These are phyloP conservation scores for Collybia mongolica DNA, from an alignment of 768 basidiomycete genomes.

Conservation along the genomic window DNA sequence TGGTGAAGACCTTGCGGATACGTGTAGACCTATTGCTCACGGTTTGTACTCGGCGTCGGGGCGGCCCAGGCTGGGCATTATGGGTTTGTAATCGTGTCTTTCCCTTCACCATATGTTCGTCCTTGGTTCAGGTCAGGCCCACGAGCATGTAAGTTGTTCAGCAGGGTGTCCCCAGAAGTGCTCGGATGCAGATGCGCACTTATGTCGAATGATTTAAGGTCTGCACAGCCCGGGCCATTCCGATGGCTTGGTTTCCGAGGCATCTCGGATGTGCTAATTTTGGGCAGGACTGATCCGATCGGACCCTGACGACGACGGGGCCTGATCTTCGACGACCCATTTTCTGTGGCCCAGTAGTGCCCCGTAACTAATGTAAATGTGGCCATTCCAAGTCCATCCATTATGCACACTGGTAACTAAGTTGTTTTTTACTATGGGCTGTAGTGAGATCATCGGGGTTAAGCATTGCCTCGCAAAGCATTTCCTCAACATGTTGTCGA, in stretches of 20 bases:
- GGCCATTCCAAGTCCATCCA: not conserved
- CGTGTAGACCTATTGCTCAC: not conserved
- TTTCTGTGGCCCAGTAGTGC: too few relatives aligned
- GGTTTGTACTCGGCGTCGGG: not conserved
- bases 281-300: too few relatives aligned
- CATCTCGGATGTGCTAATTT: too few relatives aligned
- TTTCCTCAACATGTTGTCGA: not conserved
- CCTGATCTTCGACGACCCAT: too few relatives aligned
- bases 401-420: not conserved
- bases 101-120: not conserved
- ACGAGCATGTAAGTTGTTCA: too few relatives aligned
- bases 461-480: not conserved
- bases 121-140: not conserved
- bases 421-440: not conserved
- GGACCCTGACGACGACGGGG: too few relatives aligned
- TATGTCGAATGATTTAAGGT: too few relatives aligned
- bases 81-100: not conserved
- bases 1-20: conserved; percentile 1
- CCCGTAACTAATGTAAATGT: not conserved
- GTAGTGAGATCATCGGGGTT: not conserved
- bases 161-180: too few relatives aligned
- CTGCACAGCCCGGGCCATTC: too few relatives aligned
- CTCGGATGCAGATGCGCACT: too few relatives aligned
- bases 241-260: too few relatives aligned
- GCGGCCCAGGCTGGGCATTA: not conserved